phyloP scores from a whole-genome alignment of 345 rosid species.

The Balakata baccata region DNA sequence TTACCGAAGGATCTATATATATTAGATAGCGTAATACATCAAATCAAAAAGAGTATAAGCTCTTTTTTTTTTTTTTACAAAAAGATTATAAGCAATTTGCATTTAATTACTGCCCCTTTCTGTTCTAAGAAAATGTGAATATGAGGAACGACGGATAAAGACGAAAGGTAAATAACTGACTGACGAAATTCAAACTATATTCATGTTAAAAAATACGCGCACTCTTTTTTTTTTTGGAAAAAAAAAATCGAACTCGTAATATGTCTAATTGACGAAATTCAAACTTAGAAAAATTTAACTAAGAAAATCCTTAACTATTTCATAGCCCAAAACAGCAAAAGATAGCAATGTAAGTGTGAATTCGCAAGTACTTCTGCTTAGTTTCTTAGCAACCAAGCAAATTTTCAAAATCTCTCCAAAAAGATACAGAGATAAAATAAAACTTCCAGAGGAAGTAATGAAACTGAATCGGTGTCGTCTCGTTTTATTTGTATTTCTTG shows the following conservation, averaged over 20 bases:
- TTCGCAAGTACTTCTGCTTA: neutral
- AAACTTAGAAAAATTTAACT: neutral
- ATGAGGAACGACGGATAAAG: neutral
- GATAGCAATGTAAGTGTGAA: too few relatives aligned
- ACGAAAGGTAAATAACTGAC: neutral
- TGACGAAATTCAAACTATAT: neutral
- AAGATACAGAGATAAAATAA: neutral
- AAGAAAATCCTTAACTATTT: neutral
- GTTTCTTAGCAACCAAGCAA: neutral
- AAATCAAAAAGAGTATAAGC: neutral
- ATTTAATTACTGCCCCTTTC: neutral
- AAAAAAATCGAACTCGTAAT: neutral
- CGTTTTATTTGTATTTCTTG: neutral
- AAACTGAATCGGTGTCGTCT: neutral
- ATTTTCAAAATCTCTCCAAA: neutral
- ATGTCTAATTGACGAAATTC: neutral
- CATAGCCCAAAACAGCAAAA: neutral
- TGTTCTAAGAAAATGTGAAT: neutral
- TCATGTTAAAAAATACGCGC: neutral
- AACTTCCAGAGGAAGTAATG: neutral
- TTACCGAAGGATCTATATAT: neutral
- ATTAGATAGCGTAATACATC: neutral
- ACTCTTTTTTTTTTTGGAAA: too few relatives aligned
- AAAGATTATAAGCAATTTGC: neutral
- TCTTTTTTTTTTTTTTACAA: too few relatives aligned